Conservation (phyloP, 805 yeast genomes). For the Starmerella roubikii region DNA sequence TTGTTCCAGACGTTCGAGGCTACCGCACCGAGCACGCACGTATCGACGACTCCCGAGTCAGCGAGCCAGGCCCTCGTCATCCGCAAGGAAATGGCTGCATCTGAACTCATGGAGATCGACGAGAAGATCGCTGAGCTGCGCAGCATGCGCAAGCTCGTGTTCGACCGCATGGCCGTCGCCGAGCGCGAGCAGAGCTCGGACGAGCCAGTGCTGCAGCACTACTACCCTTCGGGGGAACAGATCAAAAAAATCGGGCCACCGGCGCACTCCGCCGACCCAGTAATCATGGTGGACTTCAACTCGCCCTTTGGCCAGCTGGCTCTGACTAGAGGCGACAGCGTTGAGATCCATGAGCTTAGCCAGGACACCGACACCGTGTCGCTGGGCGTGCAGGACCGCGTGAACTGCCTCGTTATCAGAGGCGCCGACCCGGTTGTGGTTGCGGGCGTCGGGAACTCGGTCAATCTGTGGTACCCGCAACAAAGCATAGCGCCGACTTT, state of each 20-base stretch:
- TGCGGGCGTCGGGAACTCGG: slow-evolving; percentile 9
- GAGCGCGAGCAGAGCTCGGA: slow-evolving; percentile 43
- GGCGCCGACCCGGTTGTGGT: slow-evolving; percentile 11
- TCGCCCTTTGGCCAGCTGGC: slow-evolving; percentile 65
- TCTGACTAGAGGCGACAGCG: slow-evolving; percentile 63
- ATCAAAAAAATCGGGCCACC: slow-evolving; percentile 38
- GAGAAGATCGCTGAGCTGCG: slow-evolving; percentile 39
- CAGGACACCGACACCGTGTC: slow-evolving; percentile 2
- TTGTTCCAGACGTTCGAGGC: slow-evolving; percentile 57
- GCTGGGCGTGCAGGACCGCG: not conserved
- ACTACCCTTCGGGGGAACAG: slow-evolving; percentile 43
- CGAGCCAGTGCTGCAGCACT: slow-evolving; percentile 48
- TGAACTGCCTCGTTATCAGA: slow-evolving; percentile 3
- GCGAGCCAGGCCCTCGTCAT: slow-evolving; percentile 38
- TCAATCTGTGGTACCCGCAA: slow-evolving; percentile 10
- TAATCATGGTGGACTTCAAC: slow-evolving; percentile 54
- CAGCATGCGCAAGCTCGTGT: slow-evolving; percentile 38
- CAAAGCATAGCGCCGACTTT: slow-evolving; percentile 31
- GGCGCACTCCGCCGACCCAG: slow-evolving; percentile 24
- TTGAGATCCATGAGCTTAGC: slow-evolving; percentile 23
- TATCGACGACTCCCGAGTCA: slow-evolving; percentile 30
- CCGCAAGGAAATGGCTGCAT: slow-evolving; percentile 49
- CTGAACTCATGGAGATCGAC: slow-evolving; percentile 54
- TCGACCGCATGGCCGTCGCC: slow-evolving; percentile 43
- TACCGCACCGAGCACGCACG: slow-evolving; percentile 28